Evolutionary conservation across 1,284 basidiomycete genomes (phyloP), one percentile per base, ranked within the genome.

Genomic region (Pseudozyma tsukubaensis): DNA sequence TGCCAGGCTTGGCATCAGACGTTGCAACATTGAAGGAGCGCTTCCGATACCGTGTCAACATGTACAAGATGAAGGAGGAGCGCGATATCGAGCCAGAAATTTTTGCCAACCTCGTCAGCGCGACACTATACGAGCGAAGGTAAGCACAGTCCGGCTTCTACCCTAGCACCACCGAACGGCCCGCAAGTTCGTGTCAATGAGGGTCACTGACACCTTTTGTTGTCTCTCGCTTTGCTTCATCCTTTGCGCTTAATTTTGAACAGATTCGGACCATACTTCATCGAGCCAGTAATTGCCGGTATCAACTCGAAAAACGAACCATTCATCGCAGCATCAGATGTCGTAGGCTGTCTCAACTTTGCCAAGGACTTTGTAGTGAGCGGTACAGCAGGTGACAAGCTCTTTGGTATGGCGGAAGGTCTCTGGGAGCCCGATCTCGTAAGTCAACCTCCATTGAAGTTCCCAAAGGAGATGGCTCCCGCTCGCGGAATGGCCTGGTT

Each of bases 51-150:
- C 89, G 95, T 68, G 91, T 97, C 64, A 99, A 99, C 88, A 97
- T 99, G 93, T 99, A 98, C 87, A 93, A 93, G 51, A 97, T 99
- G 89, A 99, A 99, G 87, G 97, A 99, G 85, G 96, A 98, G 85
- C 90, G 97, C 67, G 92, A 95, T 81, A 97, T 99, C 82, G 91
- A 94, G 79, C 97, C 97, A 50, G 91, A 95, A 87, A 94, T 94
- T 9, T 98, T 99, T 86, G 92, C 94, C 24, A 93, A 96, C 83
- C 90, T 99, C 74, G 92, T 98, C 72, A 95, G 93, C 57, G 95
- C 93, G 59, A 97, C 96, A n/a, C 89, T 99, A 32, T 99, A 99
- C 86, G 94, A 98, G 86, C 91, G 91, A 84, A 91, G 96, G 85
- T 88, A 59, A 67, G 87, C 21, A 16, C 24, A 6, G 3, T 29